A percentile compares a stretch with the other conserved stretches of the same genome.
phyloP scores from a whole-genome alignment of 2,329 filamentous ascomycete species.

The Alternaria gaisen region DNA sequence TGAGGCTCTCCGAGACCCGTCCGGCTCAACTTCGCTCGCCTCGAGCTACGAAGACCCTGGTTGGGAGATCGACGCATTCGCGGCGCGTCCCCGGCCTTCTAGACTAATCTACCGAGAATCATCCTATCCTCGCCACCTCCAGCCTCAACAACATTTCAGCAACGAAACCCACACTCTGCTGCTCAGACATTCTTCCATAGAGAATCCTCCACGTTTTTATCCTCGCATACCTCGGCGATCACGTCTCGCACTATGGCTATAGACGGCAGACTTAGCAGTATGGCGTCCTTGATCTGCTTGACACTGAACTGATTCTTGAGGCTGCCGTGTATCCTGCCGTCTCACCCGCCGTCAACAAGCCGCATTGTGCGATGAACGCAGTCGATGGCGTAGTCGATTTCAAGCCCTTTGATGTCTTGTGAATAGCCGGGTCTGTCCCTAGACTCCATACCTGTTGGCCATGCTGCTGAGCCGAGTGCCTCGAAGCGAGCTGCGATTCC shows the following conservation, averaged over 20 bases:
- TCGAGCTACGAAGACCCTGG: constrained; percentile 7
- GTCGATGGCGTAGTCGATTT: too few species aligned
- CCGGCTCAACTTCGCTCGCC: constrained; percentile 11
- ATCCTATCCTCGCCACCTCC: constrained; percentile 16
- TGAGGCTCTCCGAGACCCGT: constrained; percentile 7
- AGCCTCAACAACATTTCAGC: constrained; percentile 8
- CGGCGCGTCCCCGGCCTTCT: constrained; percentile 17
- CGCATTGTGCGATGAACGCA: too few species aligned
- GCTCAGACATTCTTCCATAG: not conserved
- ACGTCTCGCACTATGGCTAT: not conserved
- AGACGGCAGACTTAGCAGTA: too few species aligned
- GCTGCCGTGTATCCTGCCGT: too few species aligned
- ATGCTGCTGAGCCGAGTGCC: not conserved
- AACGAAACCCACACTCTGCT: not conserved
- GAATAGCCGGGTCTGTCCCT: too few species aligned
- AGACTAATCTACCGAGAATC: constrained; percentile 16
- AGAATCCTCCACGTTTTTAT: not conserved
- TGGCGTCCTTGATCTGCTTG: too few species aligned
- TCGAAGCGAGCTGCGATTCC: not conserved
- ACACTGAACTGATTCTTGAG: too few species aligned
- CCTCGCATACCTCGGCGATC: not conserved
- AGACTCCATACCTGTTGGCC: too few species aligned
- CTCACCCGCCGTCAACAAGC: too few species aligned
- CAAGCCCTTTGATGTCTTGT: too few species aligned
- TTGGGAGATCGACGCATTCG: constrained; percentile 14